These are phyloP conservation scores for Arxiozyma heterogenica DNA, from an alignment of 1,139 yeast species.

Conservation along the genomic window DNA sequence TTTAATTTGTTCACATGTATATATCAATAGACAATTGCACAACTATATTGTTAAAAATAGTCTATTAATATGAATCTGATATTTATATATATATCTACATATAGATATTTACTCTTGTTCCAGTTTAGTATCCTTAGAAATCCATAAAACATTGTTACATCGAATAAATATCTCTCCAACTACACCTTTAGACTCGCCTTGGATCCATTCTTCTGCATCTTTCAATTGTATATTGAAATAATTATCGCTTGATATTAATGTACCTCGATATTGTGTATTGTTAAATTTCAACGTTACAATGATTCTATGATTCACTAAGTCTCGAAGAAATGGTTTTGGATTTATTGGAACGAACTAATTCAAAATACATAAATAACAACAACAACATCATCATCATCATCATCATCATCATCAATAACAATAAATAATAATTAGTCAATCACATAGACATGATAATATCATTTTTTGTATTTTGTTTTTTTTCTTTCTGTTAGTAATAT, in stretches of 20 bases:
- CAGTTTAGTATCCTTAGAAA: slow-evolving; percentile 32
- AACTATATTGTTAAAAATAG: too few relatives aligned
- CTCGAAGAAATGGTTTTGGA: slow-evolving; percentile 84
- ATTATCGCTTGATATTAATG: slow-evolving; percentile 73
- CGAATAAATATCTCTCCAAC: slow-evolving; percentile 81
- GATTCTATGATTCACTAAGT: slow-evolving; percentile 59
- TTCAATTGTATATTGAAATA: slow-evolving; percentile 84
- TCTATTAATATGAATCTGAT: too few relatives aligned
- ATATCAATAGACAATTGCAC: too few relatives aligned
- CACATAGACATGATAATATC: neutral
- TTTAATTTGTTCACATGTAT: too few relatives aligned
- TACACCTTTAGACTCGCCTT: slow-evolving; percentile 45
- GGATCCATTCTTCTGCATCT: slow-evolving; percentile 55
- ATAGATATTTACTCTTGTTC: neutral
- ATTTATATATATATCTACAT: too few relatives aligned
- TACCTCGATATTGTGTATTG: slow-evolving; percentile 80
- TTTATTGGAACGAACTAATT: slow-evolving; percentile 62
- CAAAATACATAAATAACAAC: too few relatives aligned
- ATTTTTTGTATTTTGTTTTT: too few relatives aligned
- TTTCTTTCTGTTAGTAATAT: slow-evolving; percentile 4
- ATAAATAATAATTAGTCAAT: too few relatives aligned
- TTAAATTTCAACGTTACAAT: slow-evolving; percentile 92
- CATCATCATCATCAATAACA: too few relatives aligned
- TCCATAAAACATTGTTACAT: slow-evolving; percentile 69
- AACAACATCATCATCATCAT: too few relatives aligned